phyloP scores from a whole-genome alignment of 2,329 filamentous ascomycete species.

The Neospermospora avenae region DNA sequence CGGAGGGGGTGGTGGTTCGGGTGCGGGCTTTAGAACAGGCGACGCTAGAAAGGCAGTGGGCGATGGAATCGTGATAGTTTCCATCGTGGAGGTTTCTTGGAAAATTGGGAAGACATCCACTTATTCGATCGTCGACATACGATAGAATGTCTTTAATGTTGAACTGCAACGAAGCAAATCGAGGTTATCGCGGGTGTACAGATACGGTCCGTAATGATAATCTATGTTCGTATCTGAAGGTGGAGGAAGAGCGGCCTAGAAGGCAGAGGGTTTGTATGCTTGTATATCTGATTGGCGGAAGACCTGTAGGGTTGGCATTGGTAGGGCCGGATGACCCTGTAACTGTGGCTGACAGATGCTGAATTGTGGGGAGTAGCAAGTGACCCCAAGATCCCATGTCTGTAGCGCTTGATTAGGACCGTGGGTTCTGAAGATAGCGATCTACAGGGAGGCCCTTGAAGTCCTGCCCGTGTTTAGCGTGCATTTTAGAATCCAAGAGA shows the following conservation, averaged over 20 bases:
- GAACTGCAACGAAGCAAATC: not conserved
- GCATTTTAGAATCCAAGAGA: not conserved
- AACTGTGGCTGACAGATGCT: not conserved
- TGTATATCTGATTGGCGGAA: not conserved
- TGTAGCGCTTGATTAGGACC: not conserved
- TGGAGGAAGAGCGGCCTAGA: not conserved
- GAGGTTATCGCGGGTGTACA: not conserved
- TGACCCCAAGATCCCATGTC: not conserved
- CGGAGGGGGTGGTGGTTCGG: constrained; percentile 29
- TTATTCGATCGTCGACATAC: not conserved
- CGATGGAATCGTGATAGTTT: constrained; percentile 58
- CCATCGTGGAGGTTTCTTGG: constrained; percentile 41
- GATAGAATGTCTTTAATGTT: not conserved
- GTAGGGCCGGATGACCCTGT: not conserved
- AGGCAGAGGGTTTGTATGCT: not conserved
- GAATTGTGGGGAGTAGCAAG: not conserved
- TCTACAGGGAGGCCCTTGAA: not conserved
- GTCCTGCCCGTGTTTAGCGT: not conserved
- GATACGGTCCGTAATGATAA: too few species aligned
- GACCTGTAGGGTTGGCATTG: not conserved
- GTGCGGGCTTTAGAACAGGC: constrained; percentile 33
- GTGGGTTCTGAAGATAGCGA: not conserved
- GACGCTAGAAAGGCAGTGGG: constrained; percentile 51
- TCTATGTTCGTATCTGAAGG: not conserved
- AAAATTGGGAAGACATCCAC: constrained; percentile 7